These are phyloP conservation scores for Rhodotorula sp. DNA, from an alignment of 1,284 basidiomycete genomes.

Conservation along the genomic window DNA sequence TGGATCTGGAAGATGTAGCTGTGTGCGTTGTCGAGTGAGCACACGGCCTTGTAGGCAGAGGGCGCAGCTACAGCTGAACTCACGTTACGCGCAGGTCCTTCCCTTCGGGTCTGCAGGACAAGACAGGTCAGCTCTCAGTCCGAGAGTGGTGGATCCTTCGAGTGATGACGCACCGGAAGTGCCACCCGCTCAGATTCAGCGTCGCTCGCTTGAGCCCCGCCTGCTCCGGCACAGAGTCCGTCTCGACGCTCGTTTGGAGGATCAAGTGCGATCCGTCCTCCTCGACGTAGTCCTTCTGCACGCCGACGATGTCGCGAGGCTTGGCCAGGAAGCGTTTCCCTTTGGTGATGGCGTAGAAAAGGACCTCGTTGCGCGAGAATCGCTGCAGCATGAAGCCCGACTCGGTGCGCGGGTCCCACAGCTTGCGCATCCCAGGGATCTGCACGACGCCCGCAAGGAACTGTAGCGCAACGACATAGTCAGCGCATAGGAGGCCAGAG, in stretches of 20 bases:
- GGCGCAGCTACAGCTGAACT: not conserved
- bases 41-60: not conserved
- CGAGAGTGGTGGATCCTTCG: not conserved
- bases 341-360: constrained; percentile 31
- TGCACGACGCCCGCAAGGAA: constrained; percentile 33
- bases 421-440: constrained; percentile 30
- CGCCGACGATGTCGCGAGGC: constrained; percentile 33
- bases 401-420: constrained; percentile 31
- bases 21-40: not conserved
- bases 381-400: constrained; percentile 25
- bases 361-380: constrained; percentile 16
- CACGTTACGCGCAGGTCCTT: not conserved
- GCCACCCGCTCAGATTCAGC: constrained; percentile 25
- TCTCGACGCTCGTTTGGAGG: constrained; percentile 28
- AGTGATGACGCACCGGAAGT: constrained; percentile 15
- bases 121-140: too few relatives aligned
- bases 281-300: constrained; percentile 28
- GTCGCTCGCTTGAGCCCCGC: constrained; percentile 19
- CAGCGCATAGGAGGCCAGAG: not conserved
- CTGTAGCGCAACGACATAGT: not conserved
- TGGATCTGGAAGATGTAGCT: constrained; percentile 31
- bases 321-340: constrained; percentile 26
- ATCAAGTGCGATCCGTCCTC: constrained; percentile 18
- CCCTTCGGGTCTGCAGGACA: not conserved
- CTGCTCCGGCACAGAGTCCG: constrained; percentile 16